Conservation (phyloP, 257 asterid species). For the Scutellaria minor region DNA sequence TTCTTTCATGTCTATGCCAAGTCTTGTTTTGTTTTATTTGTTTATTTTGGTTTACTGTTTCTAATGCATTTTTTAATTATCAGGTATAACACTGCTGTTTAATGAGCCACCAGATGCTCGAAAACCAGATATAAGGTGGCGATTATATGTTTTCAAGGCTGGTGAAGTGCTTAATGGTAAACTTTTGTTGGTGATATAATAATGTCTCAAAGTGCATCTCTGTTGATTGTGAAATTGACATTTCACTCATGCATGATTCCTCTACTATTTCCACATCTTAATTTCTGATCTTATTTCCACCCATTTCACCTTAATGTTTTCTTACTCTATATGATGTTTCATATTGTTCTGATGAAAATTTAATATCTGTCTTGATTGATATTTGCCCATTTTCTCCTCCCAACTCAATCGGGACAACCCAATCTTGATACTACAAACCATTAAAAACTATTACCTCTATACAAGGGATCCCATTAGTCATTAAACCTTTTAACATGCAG, state of each 20-base stretch:
- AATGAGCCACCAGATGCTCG: slow-evolving; percentile 98
- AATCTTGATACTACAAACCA: neutral
- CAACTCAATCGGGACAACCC: slow-evolving; percentile 5
- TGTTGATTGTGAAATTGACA: slow-evolving; percentile 17
- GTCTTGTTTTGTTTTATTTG: neutral
- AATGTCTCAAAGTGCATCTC: neutral
- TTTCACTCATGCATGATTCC: slow-evolving; percentile 11
- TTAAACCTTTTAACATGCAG: slow-evolving; percentile 48
- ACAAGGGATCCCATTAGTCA: slow-evolving; percentile 16
- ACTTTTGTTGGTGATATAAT: slow-evolving; percentile 15
- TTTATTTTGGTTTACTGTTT: neutral
- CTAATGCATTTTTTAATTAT: slow-evolving; percentile 39
- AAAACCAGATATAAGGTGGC: slow-evolving; percentile 85
- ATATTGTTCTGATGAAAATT: neutral
- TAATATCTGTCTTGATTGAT: neutral
- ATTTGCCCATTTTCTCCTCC: slow-evolving; percentile 11
- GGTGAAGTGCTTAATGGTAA: slow-evolving; percentile 93
- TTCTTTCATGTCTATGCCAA: slow-evolving; percentile 5
- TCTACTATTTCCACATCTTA: neutral
- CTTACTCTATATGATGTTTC: slow-evolving; percentile 13
- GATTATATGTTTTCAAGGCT: slow-evolving; percentile 90
- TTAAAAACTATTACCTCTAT: slow-evolving; percentile 20
- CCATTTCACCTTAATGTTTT: neutral
- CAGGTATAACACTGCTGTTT: slow-evolving; percentile 89
- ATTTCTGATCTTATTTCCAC: neutral